Percentiles rank a stretch among this genome's conserved stretches.
Evolutionary conservation across 805 yeast genomes (phyloP).

Genomic region (Pichia rugopelliculosa): DNA sequence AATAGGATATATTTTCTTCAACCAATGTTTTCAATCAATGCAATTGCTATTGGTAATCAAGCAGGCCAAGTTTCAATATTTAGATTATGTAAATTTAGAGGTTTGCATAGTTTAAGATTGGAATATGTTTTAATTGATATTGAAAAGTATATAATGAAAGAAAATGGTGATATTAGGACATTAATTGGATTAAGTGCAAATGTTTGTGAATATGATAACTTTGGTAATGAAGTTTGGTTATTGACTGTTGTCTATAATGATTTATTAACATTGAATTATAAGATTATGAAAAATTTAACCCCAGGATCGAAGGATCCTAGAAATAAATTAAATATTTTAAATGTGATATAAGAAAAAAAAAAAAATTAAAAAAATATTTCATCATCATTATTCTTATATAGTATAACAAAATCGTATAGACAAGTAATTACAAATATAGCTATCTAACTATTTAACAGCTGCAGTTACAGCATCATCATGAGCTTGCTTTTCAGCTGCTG

Average conservation of each 20-base stretch:
- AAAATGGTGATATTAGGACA: constrained; percentile 18
- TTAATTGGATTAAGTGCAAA: constrained; percentile 18
- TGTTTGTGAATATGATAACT: constrained; percentile 4
- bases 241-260: constrained; percentile 2
- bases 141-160: constrained; percentile 15
- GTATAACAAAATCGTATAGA: not conserved
- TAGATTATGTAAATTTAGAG: constrained; percentile 36
- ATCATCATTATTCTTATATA: not conserved
- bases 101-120: constrained; percentile 34
- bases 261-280: not conserved
- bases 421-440: not conserved
- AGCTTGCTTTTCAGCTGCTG: constrained; percentile 24
- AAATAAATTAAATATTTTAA: not conserved
- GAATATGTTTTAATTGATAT: constrained; percentile 35
- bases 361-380: not conserved
- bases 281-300: not conserved
- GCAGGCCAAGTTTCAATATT: constrained; percentile 37
- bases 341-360: not conserved
- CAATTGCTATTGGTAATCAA: constrained; percentile 37
- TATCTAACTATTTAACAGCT: not conserved
- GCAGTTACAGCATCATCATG: constrained; percentile 3
- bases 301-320: not conserved
- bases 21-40: constrained; percentile 34
- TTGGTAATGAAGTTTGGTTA: constrained; percentile 9
- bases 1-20: constrained; percentile 25